Conservation (phyloP, 805 yeast genomes). For the Kluyveromyces lactis region DNA sequence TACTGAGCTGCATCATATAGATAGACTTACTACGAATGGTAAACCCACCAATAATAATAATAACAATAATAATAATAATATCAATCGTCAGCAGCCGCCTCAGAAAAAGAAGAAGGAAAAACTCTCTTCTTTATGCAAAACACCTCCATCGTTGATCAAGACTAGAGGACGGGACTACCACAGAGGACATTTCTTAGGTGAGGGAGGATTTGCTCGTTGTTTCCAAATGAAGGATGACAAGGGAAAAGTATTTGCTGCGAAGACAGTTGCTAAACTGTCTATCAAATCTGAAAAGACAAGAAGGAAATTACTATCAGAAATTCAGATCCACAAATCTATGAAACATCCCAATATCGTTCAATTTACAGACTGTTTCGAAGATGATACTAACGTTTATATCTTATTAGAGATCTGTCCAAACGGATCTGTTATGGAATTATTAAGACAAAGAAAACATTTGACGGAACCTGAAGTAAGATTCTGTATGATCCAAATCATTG, state of each 20-base stretch:
- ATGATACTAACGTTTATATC: constrained; percentile 87
- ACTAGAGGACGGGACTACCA: constrained; percentile 87
- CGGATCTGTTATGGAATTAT: constrained; percentile 87
- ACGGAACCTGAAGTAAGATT: constrained; percentile 88
- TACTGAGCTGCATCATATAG: constrained; percentile 7
- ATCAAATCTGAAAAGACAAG: constrained; percentile 86
- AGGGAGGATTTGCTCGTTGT: constrained; percentile 98
- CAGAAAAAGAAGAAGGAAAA: constrained; percentile 77
- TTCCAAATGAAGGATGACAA: constrained; percentile 89
- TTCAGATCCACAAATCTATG: constrained; percentile 88
- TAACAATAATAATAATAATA: constrained; percentile 11
- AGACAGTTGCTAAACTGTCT: constrained; percentile 94
- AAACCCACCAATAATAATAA: constrained; percentile 15
- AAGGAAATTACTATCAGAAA: constrained; percentile 76
- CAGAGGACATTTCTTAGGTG: constrained; percentile 87
- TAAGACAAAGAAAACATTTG: constrained; percentile 74
- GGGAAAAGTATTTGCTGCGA: constrained; percentile 89
- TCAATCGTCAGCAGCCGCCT: constrained; percentile 23
- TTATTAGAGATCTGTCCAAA: constrained; percentile 91
- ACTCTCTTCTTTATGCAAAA: constrained; percentile 82
- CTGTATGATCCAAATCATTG: constrained; percentile 86
- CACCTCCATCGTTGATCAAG: constrained; percentile 91
- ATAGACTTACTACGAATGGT: constrained; percentile 8
- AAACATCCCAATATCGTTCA: constrained; percentile 84
- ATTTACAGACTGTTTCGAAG: constrained; percentile 95